These are phyloP conservation scores for Parmelia sp. DNA, from an alignment of 495 filamentous ascomycete genomes.

Conservation along the genomic window DNA sequence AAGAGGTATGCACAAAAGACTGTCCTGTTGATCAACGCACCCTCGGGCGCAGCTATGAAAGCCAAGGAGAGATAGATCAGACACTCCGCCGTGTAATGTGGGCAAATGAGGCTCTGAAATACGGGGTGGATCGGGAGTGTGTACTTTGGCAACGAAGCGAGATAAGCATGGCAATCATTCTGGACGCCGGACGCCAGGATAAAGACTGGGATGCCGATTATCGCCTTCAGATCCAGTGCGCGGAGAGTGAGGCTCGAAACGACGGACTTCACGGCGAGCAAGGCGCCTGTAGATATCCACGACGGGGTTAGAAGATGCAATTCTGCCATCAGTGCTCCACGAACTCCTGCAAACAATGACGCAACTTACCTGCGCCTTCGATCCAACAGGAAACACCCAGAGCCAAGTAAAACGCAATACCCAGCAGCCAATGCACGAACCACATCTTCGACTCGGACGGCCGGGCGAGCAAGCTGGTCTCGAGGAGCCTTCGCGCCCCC, in stretches of 20 bases:
- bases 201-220: conserved; percentile 59
- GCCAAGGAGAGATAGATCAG: conserved; percentile 75
- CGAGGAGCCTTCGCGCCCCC: conserved; percentile 65
- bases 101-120: conserved; percentile 66
- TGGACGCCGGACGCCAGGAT: conserved; percentile 70
- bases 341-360: not conserved
- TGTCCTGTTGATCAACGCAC: conserved; percentile 62
- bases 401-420: conserved; percentile 67
- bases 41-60: conserved; percentile 61
- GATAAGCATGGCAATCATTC: conserved; percentile 72
- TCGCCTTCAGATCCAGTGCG: conserved; percentile 51
- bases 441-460: conserved; percentile 71
- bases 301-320: not conserved
- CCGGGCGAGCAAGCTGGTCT: conserved; percentile 58
- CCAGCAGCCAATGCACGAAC: conserved; percentile 73
- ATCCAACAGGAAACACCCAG: conserved; percentile 76
- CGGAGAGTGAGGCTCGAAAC: conserved; percentile 34
- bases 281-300: conserved; percentile 25
- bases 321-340: not conserved
- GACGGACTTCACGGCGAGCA: conserved; percentile 31
- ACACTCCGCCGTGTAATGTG: conserved; percentile 91
- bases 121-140: conserved; percentile 65
- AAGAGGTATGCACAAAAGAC: conserved; percentile 62
- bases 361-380: conserved; percentile 63
- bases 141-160: conserved; percentile 77